A percentile compares a stretch with the other conserved stretches of the same genome.
These are phyloP conservation scores for Saccharomyces jurei DNA, from an alignment of 805 yeast species.

Conservation along the genomic window DNA sequence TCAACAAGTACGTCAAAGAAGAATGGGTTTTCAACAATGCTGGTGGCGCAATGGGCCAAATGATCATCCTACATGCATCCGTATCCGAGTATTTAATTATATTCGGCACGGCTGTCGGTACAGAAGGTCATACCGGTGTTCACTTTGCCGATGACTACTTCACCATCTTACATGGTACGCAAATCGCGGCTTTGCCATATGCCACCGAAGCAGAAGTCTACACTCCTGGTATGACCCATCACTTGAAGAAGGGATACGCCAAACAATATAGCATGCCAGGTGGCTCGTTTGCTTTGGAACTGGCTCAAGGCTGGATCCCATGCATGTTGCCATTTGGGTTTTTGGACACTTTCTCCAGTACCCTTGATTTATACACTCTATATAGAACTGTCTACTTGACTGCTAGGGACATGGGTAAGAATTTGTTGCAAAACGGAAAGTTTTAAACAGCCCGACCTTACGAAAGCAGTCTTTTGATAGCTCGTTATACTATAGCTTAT, in stretches of 20 bases:
- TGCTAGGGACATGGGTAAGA: slow-evolving; percentile 66
- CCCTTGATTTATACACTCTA: slow-evolving; percentile 69
- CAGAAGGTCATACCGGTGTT: slow-evolving; percentile 93
- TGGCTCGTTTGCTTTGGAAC: slow-evolving; percentile 81
- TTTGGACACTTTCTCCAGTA: slow-evolving; percentile 68
- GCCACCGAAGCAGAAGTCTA: slow-evolving; percentile 63
- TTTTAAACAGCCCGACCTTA: slow-evolving; percentile 33
- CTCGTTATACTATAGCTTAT: background rate
- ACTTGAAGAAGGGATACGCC: slow-evolving; percentile 58
- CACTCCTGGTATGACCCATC: slow-evolving; percentile 81
- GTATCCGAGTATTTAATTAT: slow-evolving; percentile 85
- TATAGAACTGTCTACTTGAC: slow-evolving; percentile 64
- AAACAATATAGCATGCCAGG: slow-evolving; percentile 84
- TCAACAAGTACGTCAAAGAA: slow-evolving; percentile 63
- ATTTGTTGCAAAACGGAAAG: slow-evolving; percentile 58
- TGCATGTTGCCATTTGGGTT: slow-evolving; percentile 96
- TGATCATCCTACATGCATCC: slow-evolving; percentile 93
- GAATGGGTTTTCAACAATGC: slow-evolving; percentile 98
- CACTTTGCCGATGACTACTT: slow-evolving; percentile 98
- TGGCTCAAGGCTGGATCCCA: slow-evolving; percentile 99
- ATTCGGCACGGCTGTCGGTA: slow-evolving; percentile 89
- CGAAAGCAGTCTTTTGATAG: background rate
- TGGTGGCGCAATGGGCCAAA: slow-evolving; percentile 97
- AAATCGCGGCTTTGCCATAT: slow-evolving; percentile 62
- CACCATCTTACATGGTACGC: slow-evolving; percentile 76